phyloP scores from a whole-genome alignment of 306 rosid genomes.

The Carpinus viminea region DNA sequence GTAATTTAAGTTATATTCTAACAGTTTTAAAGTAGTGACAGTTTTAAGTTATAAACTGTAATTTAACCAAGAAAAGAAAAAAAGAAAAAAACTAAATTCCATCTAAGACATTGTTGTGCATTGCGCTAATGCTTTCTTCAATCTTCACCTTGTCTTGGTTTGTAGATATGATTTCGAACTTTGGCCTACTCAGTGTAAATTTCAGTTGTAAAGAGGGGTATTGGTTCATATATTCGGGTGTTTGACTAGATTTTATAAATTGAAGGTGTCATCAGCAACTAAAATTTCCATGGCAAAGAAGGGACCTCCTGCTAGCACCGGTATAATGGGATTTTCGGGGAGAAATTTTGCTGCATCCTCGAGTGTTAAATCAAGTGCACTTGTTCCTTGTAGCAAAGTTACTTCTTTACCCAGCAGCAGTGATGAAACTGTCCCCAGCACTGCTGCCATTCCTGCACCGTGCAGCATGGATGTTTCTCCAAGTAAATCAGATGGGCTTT shows the following conservation, averaged over 20 bases:
- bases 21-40: no score
- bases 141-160: not conserved
- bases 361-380: conserved; percentile 43
- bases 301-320: conserved; percentile 39
- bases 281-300: conserved; percentile 72
- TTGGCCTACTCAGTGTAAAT: not conserved
- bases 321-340: conserved; percentile 24
- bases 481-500: conserved; percentile 69
- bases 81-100: not conserved
- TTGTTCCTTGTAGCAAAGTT: conserved; percentile 43
- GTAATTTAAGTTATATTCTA: no score
- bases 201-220: not conserved
- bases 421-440: conserved; percentile 33
- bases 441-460: conserved; percentile 28
- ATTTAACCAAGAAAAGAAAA: no score
- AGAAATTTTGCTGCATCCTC: conserved; percentile 30
- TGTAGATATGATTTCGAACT: not conserved
- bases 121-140: not conserved
- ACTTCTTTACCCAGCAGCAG: conserved; percentile 34
- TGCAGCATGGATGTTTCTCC: conserved; percentile 70
- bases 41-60: no score
- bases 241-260: conserved; percentile 10
- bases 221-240: not conserved
- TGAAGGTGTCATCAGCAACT: conserved; percentile 56
- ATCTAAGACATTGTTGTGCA: not conserved